Conservation (phyloP, 2,329 filamentous ascomycete species). For the Elsinoe batatas region DNA sequence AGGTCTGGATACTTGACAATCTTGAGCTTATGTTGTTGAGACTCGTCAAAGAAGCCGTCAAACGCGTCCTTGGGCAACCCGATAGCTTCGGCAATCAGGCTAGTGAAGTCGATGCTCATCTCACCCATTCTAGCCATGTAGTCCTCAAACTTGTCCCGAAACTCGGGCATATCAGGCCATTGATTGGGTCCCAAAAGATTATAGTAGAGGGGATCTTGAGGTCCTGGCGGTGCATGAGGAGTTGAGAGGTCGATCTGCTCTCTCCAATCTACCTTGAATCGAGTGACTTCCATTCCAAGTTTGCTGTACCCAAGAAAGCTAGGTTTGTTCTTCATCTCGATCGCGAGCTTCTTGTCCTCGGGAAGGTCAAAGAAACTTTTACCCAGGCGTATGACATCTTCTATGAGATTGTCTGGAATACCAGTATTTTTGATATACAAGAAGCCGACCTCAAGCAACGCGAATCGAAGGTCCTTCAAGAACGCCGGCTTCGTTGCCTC, state of each 20-base stretch:
- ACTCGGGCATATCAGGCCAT: slow-evolving; percentile 67
- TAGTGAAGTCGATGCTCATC: slow-evolving; percentile 65
- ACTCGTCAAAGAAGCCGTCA: slow-evolving; percentile 62
- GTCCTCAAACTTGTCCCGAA: slow-evolving; percentile 58
- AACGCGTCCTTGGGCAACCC: slow-evolving; percentile 60
- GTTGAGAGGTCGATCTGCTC: slow-evolving; percentile 85
- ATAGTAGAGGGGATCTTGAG: slow-evolving; percentile 57
- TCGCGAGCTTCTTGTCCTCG: slow-evolving; percentile 58
- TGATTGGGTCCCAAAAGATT: slow-evolving; percentile 69
- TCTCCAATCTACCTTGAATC: slow-evolving; percentile 64
- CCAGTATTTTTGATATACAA: slow-evolving; percentile 75
- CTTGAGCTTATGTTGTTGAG: slow-evolving; percentile 76
- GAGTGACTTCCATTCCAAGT: slow-evolving; percentile 55
- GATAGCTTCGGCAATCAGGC: slow-evolving; percentile 76
- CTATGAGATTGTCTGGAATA: slow-evolving; percentile 55
- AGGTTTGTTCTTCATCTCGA: slow-evolving; percentile 42
- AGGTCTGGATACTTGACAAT: slow-evolving; percentile 75
- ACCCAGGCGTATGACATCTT: slow-evolving; percentile 57
- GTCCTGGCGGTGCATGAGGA: slow-evolving; percentile 55
- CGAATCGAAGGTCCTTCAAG: slow-evolving; percentile 59
- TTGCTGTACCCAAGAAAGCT: slow-evolving; percentile 40
- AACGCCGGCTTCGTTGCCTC: slow-evolving; percentile 62
- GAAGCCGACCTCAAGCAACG: slow-evolving; percentile 79
- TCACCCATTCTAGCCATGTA: slow-evolving; percentile 69
- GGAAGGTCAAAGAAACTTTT: slow-evolving; percentile 69